Evolutionary conservation across 225 moss, liverwort and hornwort species (phyloP).

Genomic region (Straminergon stramineum): DNA sequence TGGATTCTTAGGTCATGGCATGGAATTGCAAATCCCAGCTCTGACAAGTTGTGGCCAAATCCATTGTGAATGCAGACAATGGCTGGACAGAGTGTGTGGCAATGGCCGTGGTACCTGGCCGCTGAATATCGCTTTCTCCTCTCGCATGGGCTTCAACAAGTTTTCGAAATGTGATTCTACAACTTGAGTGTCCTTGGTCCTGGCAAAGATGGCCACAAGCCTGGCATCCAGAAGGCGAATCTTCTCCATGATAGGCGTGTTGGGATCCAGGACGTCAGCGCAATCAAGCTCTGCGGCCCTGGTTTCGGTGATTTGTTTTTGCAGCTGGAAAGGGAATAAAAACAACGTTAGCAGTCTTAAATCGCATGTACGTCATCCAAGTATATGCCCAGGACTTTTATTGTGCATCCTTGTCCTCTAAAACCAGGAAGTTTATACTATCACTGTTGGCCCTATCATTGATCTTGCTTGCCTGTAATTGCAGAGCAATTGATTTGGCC

Average conservation of each 20-base stretch:
- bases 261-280: constrained; percentile 61
- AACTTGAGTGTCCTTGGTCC: constrained; percentile 48
- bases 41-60: neutral
- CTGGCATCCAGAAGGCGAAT: constrained; percentile 50
- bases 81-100: neutral
- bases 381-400: neutral
- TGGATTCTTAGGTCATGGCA: neutral
- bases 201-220: constrained; percentile 22
- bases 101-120: constrained; percentile 33
- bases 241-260: constrained; percentile 48
- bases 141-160: constrained; percentile 61
- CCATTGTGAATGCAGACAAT: neutral
- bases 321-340: constrained; percentile 33
- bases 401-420: neutral
- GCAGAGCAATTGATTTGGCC: constrained; percentile 32
- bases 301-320: constrained; percentile 63
- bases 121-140: constrained; percentile 49
- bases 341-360: neutral
- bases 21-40: neutral
- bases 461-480: constrained; percentile 29
- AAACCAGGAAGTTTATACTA: neutral
- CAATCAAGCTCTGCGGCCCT: constrained; percentile 52
- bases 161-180: constrained; percentile 44
- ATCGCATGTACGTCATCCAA: neutral
- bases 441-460: neutral